Conservation (phyloP, 129 eudicot species). For the Chrysanthemum makinoi region DNA sequence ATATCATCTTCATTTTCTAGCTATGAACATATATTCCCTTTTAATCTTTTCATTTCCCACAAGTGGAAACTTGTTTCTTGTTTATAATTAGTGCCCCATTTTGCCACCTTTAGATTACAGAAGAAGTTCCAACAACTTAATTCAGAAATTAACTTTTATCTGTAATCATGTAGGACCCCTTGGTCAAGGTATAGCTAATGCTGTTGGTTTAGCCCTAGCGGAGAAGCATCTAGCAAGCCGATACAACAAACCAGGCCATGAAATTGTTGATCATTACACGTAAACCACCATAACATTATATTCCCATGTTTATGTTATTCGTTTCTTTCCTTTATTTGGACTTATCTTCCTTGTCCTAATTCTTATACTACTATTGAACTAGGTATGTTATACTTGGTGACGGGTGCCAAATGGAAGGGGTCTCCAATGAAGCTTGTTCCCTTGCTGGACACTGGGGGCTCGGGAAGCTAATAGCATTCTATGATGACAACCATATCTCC, state of each 20-base stretch:
- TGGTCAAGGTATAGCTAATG: constrained; percentile 70
- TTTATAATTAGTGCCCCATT: background rate
- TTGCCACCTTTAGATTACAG: background rate
- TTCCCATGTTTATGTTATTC: background rate
- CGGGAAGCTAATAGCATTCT: constrained; percentile 57
- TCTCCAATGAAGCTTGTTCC: constrained; percentile 62
- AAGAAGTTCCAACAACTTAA: background rate
- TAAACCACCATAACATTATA: constrained; percentile 15
- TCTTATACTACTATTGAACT: background rate
- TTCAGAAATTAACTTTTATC: background rate
- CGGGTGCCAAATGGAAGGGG: constrained; percentile 74
- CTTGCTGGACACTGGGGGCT: constrained; percentile 77
- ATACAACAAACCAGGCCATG: constrained; percentile 53
- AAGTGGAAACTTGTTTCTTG: background rate
- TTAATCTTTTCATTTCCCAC: background rate
- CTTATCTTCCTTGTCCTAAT: no score
- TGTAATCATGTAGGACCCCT: constrained; percentile 51
- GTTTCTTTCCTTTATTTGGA: no score
- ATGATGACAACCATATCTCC: constrained; percentile 59
- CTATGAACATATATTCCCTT: background rate
- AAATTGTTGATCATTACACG: constrained; percentile 69
- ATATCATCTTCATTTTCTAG: background rate
- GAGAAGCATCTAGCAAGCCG: constrained; percentile 63
- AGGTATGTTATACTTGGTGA: constrained; percentile 60
- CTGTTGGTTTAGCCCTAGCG: constrained; percentile 64